Conservation (phyloP, 495 filamentous ascomycete species). For the Rhizodiscina lignyota region DNA sequence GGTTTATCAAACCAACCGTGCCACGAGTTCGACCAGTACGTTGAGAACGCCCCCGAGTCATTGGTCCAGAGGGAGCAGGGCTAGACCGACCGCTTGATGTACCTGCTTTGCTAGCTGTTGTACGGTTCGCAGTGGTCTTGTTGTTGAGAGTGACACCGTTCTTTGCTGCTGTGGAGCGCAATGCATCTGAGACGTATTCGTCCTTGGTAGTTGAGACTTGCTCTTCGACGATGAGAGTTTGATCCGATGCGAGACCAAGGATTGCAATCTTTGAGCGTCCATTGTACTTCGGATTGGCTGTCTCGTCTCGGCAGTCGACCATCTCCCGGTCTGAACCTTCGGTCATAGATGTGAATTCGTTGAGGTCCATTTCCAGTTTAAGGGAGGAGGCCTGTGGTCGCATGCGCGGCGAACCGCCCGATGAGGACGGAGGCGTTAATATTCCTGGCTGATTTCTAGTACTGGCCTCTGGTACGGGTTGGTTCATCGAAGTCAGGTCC, state of each 20-base stretch:
- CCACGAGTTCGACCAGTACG: slow-evolving; percentile 49
- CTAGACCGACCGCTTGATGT: slow-evolving; percentile 44
- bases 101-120: slow-evolving; percentile 3
- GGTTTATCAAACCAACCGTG: slow-evolving; percentile 66
- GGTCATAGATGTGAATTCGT: slow-evolving; percentile 49
- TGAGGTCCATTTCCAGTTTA: slow-evolving; percentile 61
- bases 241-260: slow-evolving; percentile 48
- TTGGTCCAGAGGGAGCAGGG: slow-evolving; percentile 32
- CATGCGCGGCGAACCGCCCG: no score
- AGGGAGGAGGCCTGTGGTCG: no score
- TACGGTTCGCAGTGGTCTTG: slow-evolving; percentile 17
- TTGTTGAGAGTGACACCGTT: slow-evolving; percentile 9
- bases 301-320: slow-evolving; percentile 53
- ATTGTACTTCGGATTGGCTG: slow-evolving; percentile 62
- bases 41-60: slow-evolving; percentile 51
- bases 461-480: no score
- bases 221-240: slow-evolving; percentile 67
- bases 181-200: slow-evolving; percentile 45
- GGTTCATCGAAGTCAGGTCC: no score
- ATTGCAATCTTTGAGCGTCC: slow-evolving; percentile 43
- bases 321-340: slow-evolving; percentile 53
- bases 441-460: no score
- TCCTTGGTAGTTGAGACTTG: slow-evolving; percentile 19
- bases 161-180: slow-evolving; percentile 12
- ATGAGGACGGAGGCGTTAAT: slow-evolving; percentile 27